Percentiles rank a stretch among this genome's conserved stretches.
phyloP scores from a whole-genome alignment of 192 early-diverging fungal species.

The Dimargaris xerosporica region DNA sequence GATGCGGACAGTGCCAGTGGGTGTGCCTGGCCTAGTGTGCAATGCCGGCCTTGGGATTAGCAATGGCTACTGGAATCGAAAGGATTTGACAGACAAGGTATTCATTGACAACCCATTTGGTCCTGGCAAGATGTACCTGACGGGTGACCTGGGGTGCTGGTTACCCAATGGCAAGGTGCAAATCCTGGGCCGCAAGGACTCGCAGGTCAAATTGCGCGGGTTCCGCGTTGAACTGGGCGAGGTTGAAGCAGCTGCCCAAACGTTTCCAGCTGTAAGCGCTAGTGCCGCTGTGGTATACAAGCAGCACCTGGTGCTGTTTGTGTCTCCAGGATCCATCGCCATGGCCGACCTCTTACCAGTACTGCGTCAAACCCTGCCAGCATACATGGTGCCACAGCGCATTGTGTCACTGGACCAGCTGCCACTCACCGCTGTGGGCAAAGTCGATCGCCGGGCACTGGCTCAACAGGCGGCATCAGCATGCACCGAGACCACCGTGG shows the following conservation, averaged over 20 bases:
- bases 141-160: background rate
- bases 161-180: background rate
- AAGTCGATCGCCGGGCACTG: background rate
- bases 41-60: background rate
- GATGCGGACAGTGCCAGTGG: constrained; percentile 12
- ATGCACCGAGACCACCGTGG: background rate
- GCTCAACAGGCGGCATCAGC: background rate
- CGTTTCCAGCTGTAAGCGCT: background rate
- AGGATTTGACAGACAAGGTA: background rate
- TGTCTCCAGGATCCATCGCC: no score
- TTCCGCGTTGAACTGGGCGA: constrained; percentile 5
- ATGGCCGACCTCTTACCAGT: no score
- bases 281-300: background rate
- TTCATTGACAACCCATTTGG: background rate
- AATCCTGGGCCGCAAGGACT: background rate
- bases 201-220: constrained; percentile 6
- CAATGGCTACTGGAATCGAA: background rate
- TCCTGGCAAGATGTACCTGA: background rate
- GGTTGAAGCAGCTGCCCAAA: background rate
- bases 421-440: background rate
- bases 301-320: background rate
- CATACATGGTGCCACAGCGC: background rate
- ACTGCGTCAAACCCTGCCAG: background rate
- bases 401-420: background rate
- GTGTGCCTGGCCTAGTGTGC: constrained; percentile 9